These are phyloP conservation scores for Babesia gibsoni DNA, from an alignment of 169 alveolate genomes.

Conservation along the genomic window DNA sequence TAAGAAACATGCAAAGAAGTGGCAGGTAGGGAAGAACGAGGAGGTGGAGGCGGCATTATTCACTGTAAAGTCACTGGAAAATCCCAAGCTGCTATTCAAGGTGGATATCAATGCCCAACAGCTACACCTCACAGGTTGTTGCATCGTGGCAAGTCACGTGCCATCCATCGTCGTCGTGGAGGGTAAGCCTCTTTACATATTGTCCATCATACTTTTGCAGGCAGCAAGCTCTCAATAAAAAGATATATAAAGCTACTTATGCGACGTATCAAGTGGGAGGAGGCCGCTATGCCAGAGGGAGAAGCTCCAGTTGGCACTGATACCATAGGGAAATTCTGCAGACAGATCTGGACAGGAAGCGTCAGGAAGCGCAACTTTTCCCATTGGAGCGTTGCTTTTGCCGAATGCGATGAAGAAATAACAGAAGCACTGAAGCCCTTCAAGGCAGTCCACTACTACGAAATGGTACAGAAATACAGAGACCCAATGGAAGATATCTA, in stretches of 20 bases:
- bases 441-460: slow-evolving; percentile 63
- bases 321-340: slow-evolving; percentile 66
- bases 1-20: slow-evolving; percentile 79
- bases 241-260: slow-evolving; percentile 61
- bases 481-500: slow-evolving; percentile 62
- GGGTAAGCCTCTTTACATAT: slow-evolving; percentile 25
- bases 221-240: slow-evolving; percentile 54
- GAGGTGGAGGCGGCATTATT: slow-evolving; percentile 72
- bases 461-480: slow-evolving; percentile 60
- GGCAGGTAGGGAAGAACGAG: slow-evolving; percentile 76
- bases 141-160: slow-evolving; percentile 73
- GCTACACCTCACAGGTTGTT: slow-evolving; percentile 86
- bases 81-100: slow-evolving; percentile 69
- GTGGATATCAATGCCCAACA: slow-evolving; percentile 87
- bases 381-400: slow-evolving; percentile 70
- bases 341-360: slow-evolving; percentile 76
- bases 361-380: slow-evolving; percentile 69
- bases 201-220: not conserved
- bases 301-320: not conserved
- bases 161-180: slow-evolving; percentile 69
- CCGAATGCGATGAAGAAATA: slow-evolving; percentile 58
- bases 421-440: slow-evolving; percentile 47
- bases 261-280: slow-evolving; percentile 63
- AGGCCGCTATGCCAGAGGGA: slow-evolving; percentile 30
- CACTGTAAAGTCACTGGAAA: slow-evolving; percentile 61